phyloP scores from a whole-genome alignment of 2,329 filamentous ascomycete genomes.

The Lachnellula arida region DNA sequence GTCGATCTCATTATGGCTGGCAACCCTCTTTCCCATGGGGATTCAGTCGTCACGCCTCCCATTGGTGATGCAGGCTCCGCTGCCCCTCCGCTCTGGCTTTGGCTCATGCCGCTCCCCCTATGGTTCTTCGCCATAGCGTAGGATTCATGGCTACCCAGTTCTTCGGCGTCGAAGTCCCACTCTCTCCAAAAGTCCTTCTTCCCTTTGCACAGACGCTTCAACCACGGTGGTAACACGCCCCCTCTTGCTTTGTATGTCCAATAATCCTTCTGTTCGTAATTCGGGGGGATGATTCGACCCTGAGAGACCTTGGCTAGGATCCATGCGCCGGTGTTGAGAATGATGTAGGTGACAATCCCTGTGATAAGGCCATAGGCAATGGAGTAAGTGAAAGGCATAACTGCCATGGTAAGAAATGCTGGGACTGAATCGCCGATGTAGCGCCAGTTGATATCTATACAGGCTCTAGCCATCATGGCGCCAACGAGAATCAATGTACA shows the following conservation, averaged over 20 bases:
- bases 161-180: conserved; percentile 23
- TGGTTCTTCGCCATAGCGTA: conserved; percentile 12
- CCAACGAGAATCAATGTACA: conserved; percentile 85
- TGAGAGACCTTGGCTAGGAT: conserved; percentile 60
- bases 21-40: neutral
- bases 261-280: conserved; percentile 70
- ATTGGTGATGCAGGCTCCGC: neutral
- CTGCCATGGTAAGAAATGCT: conserved; percentile 74
- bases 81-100: neutral
- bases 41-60: neutral
- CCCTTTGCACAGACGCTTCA: conserved; percentile 53
- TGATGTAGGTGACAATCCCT: conserved; percentile 70
- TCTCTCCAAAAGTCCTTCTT: conserved; percentile 25
- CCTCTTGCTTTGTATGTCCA: conserved; percentile 77
- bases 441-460: conserved; percentile 81
- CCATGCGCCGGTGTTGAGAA: conserved; percentile 70
- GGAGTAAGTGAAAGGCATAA: conserved; percentile 89
- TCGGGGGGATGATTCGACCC: conserved; percentile 67
- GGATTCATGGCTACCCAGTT: conserved; percentile 9
- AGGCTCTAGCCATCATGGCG: conserved; percentile 77
- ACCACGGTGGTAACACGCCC: conserved; percentile 70
- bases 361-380: conserved; percentile 82
- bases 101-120: conserved; percentile 12
- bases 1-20: neutral
- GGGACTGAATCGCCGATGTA: conserved; percentile 82